Evolutionary conservation across 441 rosid genomes (phyloP).

Genomic region (Erodium trifolium): DNA sequence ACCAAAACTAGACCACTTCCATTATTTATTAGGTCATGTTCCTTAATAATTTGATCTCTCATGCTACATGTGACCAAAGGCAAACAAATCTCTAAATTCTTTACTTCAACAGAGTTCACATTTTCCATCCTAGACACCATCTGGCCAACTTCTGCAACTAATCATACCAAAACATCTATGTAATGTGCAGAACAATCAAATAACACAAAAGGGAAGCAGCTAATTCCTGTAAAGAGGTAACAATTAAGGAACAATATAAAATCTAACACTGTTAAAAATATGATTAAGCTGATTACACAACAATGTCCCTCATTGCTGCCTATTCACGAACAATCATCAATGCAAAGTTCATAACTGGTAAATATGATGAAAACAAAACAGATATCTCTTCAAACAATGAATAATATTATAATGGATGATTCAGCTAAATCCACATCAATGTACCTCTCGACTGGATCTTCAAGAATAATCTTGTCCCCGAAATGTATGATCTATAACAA

Average conservation of each 20-base stretch:
- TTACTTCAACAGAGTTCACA: not conserved
- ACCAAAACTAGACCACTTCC: not conserved
- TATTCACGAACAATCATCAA: not conserved
- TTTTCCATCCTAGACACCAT: not conserved
- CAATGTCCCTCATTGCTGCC: not conserved
- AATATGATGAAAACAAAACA: not conserved
- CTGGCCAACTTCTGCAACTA: not conserved
- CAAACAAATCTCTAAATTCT: not conserved
- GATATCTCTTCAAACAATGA: not conserved
- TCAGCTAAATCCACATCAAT: slow-evolving; percentile 1
- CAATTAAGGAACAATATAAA: not conserved
- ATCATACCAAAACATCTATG: not conserved
- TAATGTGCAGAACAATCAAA: not conserved
- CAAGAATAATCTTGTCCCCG: slow-evolving; percentile 10
- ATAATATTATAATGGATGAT: not conserved
- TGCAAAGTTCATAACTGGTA: not conserved
- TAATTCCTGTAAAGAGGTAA: not conserved
- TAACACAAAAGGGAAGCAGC: not conserved
- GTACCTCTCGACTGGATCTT: slow-evolving; percentile 11
- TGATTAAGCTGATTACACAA: not conserved
- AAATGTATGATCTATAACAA: slow-evolving; percentile 6
- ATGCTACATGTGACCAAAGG: not conserved
- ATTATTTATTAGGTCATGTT: not conserved
- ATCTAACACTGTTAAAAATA: not conserved
- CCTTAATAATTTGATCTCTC: not conserved